Percentiles rank a stretch among this genome's conserved stretches.
Conservation (phyloP, 2,329 filamentous ascomycete species). For the Xylaria arbuscula region DNA sequence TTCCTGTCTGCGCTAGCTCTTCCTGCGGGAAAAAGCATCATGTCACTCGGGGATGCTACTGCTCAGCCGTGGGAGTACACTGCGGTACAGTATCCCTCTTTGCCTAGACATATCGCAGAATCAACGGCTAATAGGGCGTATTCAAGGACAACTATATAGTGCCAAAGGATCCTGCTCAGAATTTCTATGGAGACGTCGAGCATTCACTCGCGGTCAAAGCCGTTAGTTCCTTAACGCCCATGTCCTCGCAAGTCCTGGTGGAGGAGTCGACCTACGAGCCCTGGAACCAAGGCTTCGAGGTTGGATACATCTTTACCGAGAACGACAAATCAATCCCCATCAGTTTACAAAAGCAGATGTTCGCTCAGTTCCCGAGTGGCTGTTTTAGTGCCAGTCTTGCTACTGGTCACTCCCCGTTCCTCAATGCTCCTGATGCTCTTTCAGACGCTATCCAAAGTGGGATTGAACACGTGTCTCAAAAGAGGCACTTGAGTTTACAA, state of each 20-base stretch:
- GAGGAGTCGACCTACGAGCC: conserved; percentile 27
- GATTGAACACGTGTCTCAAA: not conserved
- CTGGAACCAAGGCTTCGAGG: conserved; percentile 30
- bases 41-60: not conserved
- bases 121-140: not conserved
- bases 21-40: conserved; percentile 6
- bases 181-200: conserved; percentile 32
- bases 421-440: conserved; percentile 19
- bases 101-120: not conserved
- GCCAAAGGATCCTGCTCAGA: conserved; percentile 11
- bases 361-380: conserved; percentile 27
- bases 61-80: not conserved
- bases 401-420: conserved; percentile 34
- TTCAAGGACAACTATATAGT: conserved; percentile 16
- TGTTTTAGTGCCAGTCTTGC: conserved; percentile 29
- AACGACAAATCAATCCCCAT: conserved; percentile 23
- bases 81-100: not conserved
- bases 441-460: conserved; percentile 20
- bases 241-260: conserved; percentile 4
- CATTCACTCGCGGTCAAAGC: conserved; percentile 22
- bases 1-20: conserved; percentile 30
- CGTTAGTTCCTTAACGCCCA: conserved; percentile 8
- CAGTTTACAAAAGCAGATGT: conserved; percentile 21
- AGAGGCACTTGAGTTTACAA: not conserved
- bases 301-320: conserved; percentile 36